These are phyloP conservation scores for Hygrophoropsis aurantiaca DNA, from an alignment of 768 basidiomycete genomes.

Conservation along the genomic window DNA sequence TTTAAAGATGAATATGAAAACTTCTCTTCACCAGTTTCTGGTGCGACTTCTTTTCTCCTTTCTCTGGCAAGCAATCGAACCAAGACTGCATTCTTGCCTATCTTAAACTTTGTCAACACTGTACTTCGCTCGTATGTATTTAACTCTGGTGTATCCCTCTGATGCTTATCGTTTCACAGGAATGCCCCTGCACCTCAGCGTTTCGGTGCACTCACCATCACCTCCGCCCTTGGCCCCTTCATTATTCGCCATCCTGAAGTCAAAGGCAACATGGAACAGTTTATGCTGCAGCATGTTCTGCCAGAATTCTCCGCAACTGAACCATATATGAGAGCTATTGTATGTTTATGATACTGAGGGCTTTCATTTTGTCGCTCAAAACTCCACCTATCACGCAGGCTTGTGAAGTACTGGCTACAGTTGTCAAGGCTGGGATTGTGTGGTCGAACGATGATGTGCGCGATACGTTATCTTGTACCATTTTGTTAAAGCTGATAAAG, in stretches of 20 bases:
- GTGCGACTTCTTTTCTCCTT: slow-evolving; percentile 79
- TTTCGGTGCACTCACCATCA: slow-evolving; percentile 86
- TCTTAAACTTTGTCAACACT: slow-evolving; percentile 74
- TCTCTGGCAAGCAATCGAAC: slow-evolving; percentile 77
- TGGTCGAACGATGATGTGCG: slow-evolving; percentile 66
- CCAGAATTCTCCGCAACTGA: slow-evolving; percentile 67
- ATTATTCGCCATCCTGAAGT: slow-evolving; percentile 86
- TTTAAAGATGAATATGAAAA: slow-evolving; percentile 77
- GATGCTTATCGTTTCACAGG: slow-evolving; percentile 23
- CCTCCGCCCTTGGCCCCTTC: slow-evolving; percentile 69
- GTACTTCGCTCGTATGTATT: slow-evolving; percentile 63
- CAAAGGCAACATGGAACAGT: slow-evolving; percentile 72
- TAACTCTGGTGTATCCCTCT: background rate
- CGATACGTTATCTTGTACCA: slow-evolving; percentile 2
- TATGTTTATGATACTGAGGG: slow-evolving; percentile 35
- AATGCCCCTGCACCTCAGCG: slow-evolving; percentile 59
- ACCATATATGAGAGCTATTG: slow-evolving; percentile 77
- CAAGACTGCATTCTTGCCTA: slow-evolving; percentile 78
- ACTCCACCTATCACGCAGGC: slow-evolving; percentile 46
- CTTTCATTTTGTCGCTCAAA: background rate
- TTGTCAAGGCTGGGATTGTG: slow-evolving; percentile 65
- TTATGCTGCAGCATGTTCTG: slow-evolving; percentile 71
- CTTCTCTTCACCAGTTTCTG: slow-evolving; percentile 72
- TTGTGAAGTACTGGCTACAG: slow-evolving; percentile 75
- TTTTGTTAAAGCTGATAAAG: background rate